A percentile compares a stretch with the other conserved stretches of the same genome.
Evolutionary conservation across 306 rosid species (phyloP).

Genomic region (Dryas alaskensis): DNA sequence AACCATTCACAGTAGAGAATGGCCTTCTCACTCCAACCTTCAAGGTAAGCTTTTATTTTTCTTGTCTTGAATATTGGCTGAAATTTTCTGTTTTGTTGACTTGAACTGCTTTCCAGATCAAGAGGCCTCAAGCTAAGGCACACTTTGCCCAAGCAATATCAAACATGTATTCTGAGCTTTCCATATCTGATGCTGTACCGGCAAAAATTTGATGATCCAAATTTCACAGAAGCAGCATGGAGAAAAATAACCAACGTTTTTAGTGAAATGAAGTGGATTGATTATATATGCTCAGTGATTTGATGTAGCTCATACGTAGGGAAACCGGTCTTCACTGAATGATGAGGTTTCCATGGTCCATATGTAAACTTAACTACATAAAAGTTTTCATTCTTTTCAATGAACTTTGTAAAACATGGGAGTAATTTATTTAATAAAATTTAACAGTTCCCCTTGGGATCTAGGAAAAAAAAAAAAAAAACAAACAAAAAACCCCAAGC

Average conservation of each 20-base stretch:
- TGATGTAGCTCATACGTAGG: background rate
- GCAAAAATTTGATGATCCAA: conserved; percentile 26
- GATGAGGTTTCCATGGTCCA: background rate
- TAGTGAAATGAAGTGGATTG: background rate
- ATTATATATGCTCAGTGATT: background rate
- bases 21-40: conserved; percentile 84
- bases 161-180: conserved; percentile 68
- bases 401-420: no score
- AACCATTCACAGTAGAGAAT: conserved; percentile 71
- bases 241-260: background rate
- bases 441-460: no score
- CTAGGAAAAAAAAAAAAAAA: no score
- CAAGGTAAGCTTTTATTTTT: conserved; percentile 46
- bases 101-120: conserved; percentile 45
- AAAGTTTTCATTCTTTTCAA: no score
- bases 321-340: background rate
- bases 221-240: background rate
- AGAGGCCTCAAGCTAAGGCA: conserved; percentile 83
- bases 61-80: background rate
- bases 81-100: conserved; percentile 2
- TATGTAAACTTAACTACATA: background rate
- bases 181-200: conserved; percentile 40
- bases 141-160: conserved; percentile 63
- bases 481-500: no score
- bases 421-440: no score